Conservation (phyloP, 495 filamentous ascomycete genomes). For the Paragyromitra xinjiangensis region DNA sequence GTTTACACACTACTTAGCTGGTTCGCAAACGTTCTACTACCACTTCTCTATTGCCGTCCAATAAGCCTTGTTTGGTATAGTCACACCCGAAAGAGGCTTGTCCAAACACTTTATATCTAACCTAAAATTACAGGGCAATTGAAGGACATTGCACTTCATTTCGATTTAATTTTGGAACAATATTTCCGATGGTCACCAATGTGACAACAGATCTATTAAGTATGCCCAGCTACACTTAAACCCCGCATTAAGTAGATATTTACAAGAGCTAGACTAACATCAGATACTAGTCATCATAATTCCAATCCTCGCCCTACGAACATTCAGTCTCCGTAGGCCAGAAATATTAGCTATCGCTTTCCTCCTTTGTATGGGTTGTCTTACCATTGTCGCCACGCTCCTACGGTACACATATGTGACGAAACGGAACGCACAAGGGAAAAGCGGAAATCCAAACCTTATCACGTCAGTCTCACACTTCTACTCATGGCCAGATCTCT, state of each 20-base stretch:
- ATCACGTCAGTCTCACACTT: constrained; percentile 38
- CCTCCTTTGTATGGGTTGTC: constrained; percentile 42
- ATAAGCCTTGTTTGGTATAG: constrained; percentile 43
- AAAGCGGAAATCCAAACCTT: constrained; percentile 34
- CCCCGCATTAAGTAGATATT: background rate
- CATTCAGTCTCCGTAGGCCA: constrained; percentile 35
- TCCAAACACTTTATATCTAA: background rate
- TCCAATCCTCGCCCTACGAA: constrained; percentile 37
- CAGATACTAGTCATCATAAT: constrained; percentile 39
- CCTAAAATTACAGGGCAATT: constrained; percentile 26
- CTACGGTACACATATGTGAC: constrained; percentile 39
- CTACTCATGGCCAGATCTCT: background rate
- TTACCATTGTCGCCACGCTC: constrained; percentile 37
- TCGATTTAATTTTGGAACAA: constrained; percentile 36
- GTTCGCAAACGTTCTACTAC: constrained; percentile 37
- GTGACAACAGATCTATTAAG: constrained; percentile 49
- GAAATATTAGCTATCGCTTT: constrained; percentile 45
- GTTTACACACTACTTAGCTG: constrained; percentile 34
- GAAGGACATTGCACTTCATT: constrained; percentile 46
- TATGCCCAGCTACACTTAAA: background rate
- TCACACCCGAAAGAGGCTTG: background rate
- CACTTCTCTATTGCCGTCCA: constrained; percentile 44
- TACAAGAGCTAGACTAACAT: background rate
- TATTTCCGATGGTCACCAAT: constrained; percentile 49
- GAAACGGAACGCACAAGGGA: constrained; percentile 43